A percentile compares a stretch with the other conserved stretches of the same genome.
Conservation (phyloP, 2,329 filamentous ascomycete species). For the Fusarium sambucinum region DNA sequence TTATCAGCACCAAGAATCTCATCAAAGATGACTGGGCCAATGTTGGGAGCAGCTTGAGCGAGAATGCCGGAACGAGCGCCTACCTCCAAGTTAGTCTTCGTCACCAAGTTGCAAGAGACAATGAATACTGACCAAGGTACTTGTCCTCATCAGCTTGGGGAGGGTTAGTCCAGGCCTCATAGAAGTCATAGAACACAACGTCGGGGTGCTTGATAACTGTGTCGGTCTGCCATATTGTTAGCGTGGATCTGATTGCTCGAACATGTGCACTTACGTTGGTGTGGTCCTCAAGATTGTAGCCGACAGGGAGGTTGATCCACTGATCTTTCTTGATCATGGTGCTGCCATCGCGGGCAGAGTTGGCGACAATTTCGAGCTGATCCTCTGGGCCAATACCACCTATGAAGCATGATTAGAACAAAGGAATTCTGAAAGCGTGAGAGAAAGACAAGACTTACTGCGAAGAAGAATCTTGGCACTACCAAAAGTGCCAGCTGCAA, state of each 20-base stretch:
- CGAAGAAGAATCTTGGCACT: constrained; percentile 20
- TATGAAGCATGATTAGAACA: background rate
- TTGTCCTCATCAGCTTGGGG: background rate
- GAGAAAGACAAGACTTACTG: background rate
- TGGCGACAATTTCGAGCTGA: constrained; percentile 8
- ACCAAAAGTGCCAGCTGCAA: constrained; percentile 16
- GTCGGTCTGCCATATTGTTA: constrained; percentile 6
- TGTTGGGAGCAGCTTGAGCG: constrained; percentile 20
- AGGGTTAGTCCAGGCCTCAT: constrained; percentile 8
- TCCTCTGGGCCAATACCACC: constrained; percentile 21
- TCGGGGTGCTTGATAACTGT: constrained; percentile 10
- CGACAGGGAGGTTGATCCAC: constrained; percentile 22
- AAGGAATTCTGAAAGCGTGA: fast-evolving
- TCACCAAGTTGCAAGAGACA: fast-evolving
- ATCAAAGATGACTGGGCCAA: constrained; percentile 16
- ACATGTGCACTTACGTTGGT: constrained; percentile 4
- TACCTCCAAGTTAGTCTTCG: background rate
- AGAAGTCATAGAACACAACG: constrained; percentile 22
- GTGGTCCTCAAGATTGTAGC: constrained; percentile 19
- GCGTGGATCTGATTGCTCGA: fast-evolving
- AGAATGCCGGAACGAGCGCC: constrained; percentile 9
- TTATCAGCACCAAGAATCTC: constrained; percentile 18
- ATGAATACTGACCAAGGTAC: background rate
- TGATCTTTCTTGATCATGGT: constrained; percentile 14
- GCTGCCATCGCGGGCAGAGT: constrained; percentile 5